phyloP scores from a whole-genome alignment of 768 basidiomycete species.

The Tricholoma matsutake region DNA sequence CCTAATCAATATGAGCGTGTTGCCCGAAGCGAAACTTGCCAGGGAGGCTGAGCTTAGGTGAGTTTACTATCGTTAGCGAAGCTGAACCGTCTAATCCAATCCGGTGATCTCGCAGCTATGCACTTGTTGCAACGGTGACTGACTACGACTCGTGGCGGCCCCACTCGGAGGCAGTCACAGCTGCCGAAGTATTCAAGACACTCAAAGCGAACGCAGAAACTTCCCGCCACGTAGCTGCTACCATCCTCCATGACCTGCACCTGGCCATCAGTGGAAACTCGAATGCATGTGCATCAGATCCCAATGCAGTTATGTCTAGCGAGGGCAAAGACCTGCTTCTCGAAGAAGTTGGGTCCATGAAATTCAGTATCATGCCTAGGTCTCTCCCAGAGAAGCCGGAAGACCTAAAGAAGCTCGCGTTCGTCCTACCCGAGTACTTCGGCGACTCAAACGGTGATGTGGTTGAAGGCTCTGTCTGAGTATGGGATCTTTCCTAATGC shows the following conservation, averaged over 20 bases:
- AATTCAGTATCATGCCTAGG: constrained; percentile 78
- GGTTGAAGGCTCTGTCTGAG: background rate
- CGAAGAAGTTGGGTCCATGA: constrained; percentile 81
- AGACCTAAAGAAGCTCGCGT: constrained; percentile 68
- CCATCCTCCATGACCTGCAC: constrained; percentile 70
- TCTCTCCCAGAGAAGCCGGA: constrained; percentile 50
- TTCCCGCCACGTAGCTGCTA: constrained; percentile 70
- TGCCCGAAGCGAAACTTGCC: constrained; percentile 97
- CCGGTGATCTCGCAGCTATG: constrained; percentile 59
- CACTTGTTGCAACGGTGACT: constrained; percentile 84
- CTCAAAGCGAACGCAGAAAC: constrained; percentile 85
- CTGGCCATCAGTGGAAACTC: constrained; percentile 43
- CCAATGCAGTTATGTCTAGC: background rate
- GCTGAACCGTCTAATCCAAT: background rate
- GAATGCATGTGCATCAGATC: background rate
- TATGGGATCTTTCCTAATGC: background rate
- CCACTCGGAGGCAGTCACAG: constrained; percentile 77
- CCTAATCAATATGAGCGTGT: constrained; percentile 94
- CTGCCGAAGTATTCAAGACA: constrained; percentile 88
- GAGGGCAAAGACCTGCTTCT: constrained; percentile 43
- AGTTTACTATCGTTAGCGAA: constrained; percentile 15
- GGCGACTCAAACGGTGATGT: constrained; percentile 9
- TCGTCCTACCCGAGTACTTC: constrained; percentile 79
- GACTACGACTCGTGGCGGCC: constrained; percentile 97
- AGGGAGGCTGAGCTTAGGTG: constrained; percentile 93